These are phyloP conservation scores for Ganoderma leucocontextum DNA, from an alignment of 1,284 basidiomycete genomes.

Conservation along the genomic window DNA sequence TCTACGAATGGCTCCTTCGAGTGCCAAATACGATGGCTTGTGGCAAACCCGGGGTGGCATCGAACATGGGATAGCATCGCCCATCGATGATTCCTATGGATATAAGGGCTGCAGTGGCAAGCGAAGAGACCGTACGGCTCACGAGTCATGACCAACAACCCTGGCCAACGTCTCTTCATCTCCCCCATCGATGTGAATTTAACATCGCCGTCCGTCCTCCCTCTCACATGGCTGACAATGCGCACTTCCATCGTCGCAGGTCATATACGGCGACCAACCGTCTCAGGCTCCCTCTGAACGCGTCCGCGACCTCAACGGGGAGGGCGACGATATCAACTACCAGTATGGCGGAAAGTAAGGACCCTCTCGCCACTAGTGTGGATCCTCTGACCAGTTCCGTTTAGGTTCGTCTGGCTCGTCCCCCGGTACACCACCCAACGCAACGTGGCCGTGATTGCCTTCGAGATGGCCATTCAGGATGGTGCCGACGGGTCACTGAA, in stretches of 20 bases:
- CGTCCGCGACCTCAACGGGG: conserved; percentile 13
- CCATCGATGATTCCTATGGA: not conserved
- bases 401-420: conserved; percentile 14
- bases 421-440: conserved; percentile 14
- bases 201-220: not conserved
- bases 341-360: conserved; percentile 19
- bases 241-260: not conserved
- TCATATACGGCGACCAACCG: conserved; percentile 18
- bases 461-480: conserved; percentile 22
- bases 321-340: conserved; percentile 24
- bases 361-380: too few relatives aligned
- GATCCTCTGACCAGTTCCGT: not conserved
- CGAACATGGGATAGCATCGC: not conserved
- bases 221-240: not conserved
- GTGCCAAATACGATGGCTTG: not conserved
- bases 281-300: conserved; percentile 18
- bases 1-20: not conserved
- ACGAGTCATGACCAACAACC: not conserved
- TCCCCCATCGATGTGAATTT: not conserved
- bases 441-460: conserved; percentile 9
- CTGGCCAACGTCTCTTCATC: not conserved
- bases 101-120: not conserved
- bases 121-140: not conserved
- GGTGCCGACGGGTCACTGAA: not conserved
- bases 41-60: not conserved